Base-by-base conservation (phyloP, 495 filamentous ascomycete genomes). In the Penicillium macrosclerotiorum region DNA sequence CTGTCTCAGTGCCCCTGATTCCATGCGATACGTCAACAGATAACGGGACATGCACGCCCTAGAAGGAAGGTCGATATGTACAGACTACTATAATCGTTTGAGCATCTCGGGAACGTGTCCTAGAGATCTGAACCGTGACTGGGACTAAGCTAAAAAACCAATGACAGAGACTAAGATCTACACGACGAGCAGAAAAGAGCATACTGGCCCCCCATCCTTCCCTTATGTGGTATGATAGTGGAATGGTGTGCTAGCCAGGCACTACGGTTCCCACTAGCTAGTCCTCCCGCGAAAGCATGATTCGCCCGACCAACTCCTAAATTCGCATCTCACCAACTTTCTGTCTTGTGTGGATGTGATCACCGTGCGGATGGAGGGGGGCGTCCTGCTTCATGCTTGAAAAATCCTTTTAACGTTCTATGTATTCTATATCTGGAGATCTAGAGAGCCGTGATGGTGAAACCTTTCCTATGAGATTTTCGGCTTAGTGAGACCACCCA, bases 1-100 rank as follows among this genome's bases (percentile, higher is more conserved):
- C 42, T 59, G 52, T 52, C 42, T 59, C 51, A 52, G 31, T 42
- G 29, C 55, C 55, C 55, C 47, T 55, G 48, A 55, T 44, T 39
- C 31, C 4, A 32, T 26, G 30, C 17, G 22, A 16, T 9, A 12
- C 4, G 16, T 22, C 38, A 39, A 14, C 20, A 37, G 13, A 24
- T 30, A 5, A 30, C 13, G 8, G 27, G 12, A 22, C 14, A 18
- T 6, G 14, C n/a, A 14, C 35, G 6, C 38, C 47, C 13, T 34
- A 54, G 31, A 45, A 42, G 51, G 51, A 54, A 54, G 41, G 51
- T 49, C 36, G n/a, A 17, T 45, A 43, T 51, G 48, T 30, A 14
- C 26, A 27, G 30, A 27, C 37, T 18, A 11, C 31, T 16, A 13
- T 23, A 32, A 42, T 35, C 18, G 26, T 41, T 45, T 45, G 30